phyloP scores from a whole-genome alignment of 208 protist species.

The Wallacemonas sp. region DNA sequence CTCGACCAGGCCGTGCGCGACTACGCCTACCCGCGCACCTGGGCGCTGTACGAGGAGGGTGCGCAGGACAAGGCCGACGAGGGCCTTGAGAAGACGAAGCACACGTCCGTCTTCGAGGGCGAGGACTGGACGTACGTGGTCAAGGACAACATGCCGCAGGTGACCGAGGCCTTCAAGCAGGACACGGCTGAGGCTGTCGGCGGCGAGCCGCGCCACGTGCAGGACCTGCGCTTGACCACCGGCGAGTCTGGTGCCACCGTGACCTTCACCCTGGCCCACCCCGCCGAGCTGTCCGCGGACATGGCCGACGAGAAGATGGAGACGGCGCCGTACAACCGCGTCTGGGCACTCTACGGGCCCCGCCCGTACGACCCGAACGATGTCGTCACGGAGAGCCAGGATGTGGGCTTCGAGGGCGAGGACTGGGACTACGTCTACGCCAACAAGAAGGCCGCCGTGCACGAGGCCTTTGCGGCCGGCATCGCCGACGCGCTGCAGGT shows the following conservation, averaged over 20 bases:
- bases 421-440: slow-evolving; percentile 23
- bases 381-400: slow-evolving; percentile 23
- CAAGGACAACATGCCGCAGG: slow-evolving; percentile 22
- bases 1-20: slow-evolving; percentile 12
- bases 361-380: slow-evolving; percentile 22
- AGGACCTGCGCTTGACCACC: slow-evolving; percentile 3
- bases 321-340: slow-evolving; percentile 17
- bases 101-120: slow-evolving; percentile 48
- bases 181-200: slow-evolving; percentile 30
- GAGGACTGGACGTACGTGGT: slow-evolving; percentile 55
- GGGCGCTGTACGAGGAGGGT: slow-evolving; percentile 36
- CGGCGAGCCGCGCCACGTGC: slow-evolving; percentile 6
- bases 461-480: slow-evolving; percentile 28
- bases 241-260: slow-evolving; percentile 21
- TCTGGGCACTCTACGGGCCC: slow-evolving; percentile 30
- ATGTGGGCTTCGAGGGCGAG: slow-evolving; percentile 19
- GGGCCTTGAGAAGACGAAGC: slow-evolving; percentile 19
- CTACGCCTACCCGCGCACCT: slow-evolving; percentile 36
- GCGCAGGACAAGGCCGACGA: slow-evolving; percentile 18
- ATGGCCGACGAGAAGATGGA: slow-evolving; percentile 16
- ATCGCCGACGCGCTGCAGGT: slow-evolving; percentile 26
- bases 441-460: slow-evolving; percentile 19
- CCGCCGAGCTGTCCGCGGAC: slow-evolving; percentile 15
- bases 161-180: slow-evolving; percentile 29
- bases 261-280: slow-evolving; percentile 21